Conservation (phyloP, 2,329 filamentous ascomycete genomes). For the Dendryphion nanum region DNA sequence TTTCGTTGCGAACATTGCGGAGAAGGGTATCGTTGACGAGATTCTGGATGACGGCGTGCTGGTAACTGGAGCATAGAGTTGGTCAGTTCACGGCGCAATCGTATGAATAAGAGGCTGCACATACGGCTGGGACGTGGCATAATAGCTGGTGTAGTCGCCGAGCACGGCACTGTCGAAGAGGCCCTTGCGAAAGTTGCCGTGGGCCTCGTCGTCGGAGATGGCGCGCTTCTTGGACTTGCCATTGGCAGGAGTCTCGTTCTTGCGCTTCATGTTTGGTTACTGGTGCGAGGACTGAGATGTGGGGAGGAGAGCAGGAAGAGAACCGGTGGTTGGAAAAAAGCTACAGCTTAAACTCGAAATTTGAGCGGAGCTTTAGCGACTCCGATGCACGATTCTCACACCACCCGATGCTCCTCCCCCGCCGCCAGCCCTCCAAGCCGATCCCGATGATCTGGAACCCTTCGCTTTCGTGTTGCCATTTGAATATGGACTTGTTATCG, state of each 20-base stretch:
- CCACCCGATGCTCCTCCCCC: no score
- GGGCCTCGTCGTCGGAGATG: constrained; percentile 41
- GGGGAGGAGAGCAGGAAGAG: neutral
- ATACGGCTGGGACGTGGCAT: constrained; percentile 41
- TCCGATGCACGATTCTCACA: no score
- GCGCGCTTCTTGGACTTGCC: constrained; percentile 44
- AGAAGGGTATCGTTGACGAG: constrained; percentile 80
- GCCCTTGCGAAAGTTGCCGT: constrained; percentile 38
- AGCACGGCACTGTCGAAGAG: constrained; percentile 39
- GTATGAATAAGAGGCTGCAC: no score
- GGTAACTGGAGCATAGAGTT: constrained; percentile 65
- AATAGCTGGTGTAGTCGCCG: constrained; percentile 33
- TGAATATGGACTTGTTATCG: no score
- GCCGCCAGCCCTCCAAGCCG: no score
- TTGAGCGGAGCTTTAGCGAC: no score
- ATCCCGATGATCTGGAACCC: no score
- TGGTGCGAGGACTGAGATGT: neutral
- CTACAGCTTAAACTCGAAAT: neutral
- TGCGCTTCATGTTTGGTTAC: constrained; percentile 48
- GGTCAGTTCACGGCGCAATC: no score
- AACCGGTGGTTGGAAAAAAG: neutral
- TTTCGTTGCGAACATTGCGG: constrained; percentile 82
- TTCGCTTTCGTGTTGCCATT: no score
- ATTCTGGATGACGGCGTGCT: constrained; percentile 83
- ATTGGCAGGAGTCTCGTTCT: constrained; percentile 39